Base-by-base conservation (phyloP, 2,329 filamentous ascomycete genomes). In the Stagonosporopsis cucurbitacearum region DNA sequence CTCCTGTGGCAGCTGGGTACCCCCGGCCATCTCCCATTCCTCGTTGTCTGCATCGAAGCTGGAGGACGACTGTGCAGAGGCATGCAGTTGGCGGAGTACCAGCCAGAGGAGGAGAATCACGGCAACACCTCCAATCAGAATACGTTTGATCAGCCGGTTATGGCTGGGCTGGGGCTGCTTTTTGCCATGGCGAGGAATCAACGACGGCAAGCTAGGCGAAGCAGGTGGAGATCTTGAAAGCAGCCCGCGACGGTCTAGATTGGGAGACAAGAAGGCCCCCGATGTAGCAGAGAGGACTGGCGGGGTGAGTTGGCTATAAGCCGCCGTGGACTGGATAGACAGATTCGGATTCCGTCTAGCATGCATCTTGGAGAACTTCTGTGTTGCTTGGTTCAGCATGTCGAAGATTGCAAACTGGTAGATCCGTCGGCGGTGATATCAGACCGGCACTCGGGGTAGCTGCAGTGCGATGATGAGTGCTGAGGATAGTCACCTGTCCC, bases 161-260 rank as follows among this genome's bases (percentile, higher is more conserved):
- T 75, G 67, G 48, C 83, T 82, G 44, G 84, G 77, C n/a, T 83
- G 78, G 39, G 80, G 77, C 19, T 81, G 80, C 44, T 86, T 83
- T 75, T 88, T 87, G 68, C 87, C 84, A 68, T 86, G 85, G 58
- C 87, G 82, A 13, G 86, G 86, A 32, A 89, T 79, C 49, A 90
- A 81, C 13, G 85, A 86, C 12, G 88, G 90, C 45, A 92, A 82
- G 60, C 85, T 85, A 2, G 88, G 89, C 2, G 88, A 94, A 30
- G 84, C 84, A 4, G 88, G 88, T 23, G 88, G 90, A 23, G 85
- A 87, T 73, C 86, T 87, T 64, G 90, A 81, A 60, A 90, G 85
- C 66, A 87, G 30, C 82, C 88, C 23, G 81, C 88, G 45, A 39
- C 70, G 69, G 15, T 73, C 69, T 28, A 73, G 59, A 6, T 69